Evolutionary conservation across 2,329 filamentous ascomycete genomes (phyloP).

Genomic region (Didymella lethalis): DNA sequence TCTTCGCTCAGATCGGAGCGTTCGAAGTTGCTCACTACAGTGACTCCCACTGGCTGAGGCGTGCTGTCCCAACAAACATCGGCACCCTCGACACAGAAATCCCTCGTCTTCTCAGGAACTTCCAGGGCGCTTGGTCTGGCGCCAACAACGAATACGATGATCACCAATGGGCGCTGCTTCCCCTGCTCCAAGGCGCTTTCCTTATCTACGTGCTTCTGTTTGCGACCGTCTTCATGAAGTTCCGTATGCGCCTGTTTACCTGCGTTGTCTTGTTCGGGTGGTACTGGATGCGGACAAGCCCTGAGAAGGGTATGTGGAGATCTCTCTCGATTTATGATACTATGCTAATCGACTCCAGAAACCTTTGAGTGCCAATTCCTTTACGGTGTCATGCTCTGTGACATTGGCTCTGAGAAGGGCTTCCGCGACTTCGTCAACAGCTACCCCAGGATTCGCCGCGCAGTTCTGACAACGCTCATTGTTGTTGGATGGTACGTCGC

Average conservation of each 20-base stretch:
- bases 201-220: slow-evolving; percentile 59
- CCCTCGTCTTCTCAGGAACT: slow-evolving; percentile 54
- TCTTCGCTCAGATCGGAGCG: slow-evolving; percentile 58
- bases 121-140: slow-evolving; percentile 60
- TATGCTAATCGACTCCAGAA: slow-evolving; percentile 49
- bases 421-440: slow-evolving; percentile 56
- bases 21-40: slow-evolving; percentile 58
- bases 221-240: slow-evolving; percentile 59
- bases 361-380: slow-evolving; percentile 63
- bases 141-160: slow-evolving; percentile 62
- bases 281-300: slow-evolving; percentile 58
- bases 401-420: slow-evolving; percentile 57
- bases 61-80: slow-evolving; percentile 57
- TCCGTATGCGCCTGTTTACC: slow-evolving; percentile 57
- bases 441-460: slow-evolving; percentile 49
- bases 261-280: slow-evolving; percentile 58
- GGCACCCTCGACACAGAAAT: slow-evolving; percentile 57
- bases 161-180: slow-evolving; percentile 64
- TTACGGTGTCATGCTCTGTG: slow-evolving; percentile 61
- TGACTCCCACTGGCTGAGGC: slow-evolving; percentile 62
- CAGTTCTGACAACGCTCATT: slow-evolving; percentile 51
- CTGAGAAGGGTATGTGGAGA: slow-evolving; percentile 54
- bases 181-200: slow-evolving; percentile 60
- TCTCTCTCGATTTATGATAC: background rate
- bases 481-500: slow-evolving; percentile 57